Conservation (phyloP, 176 grass and related monocot species). For the Bothriochloa decipiens region DNA sequence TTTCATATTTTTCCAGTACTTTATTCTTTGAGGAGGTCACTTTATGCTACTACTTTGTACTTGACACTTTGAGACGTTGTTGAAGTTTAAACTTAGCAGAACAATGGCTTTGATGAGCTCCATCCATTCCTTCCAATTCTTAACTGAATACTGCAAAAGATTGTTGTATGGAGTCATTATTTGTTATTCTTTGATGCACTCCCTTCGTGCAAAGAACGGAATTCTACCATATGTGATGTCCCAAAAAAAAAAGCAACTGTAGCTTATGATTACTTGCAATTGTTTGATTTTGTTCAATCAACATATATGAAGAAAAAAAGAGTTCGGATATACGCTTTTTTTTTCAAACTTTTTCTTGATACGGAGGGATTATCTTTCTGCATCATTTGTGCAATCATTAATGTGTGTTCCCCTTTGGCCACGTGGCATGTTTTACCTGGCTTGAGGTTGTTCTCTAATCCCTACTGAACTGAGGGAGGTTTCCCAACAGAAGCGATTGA, state of each 20-base stretch:
- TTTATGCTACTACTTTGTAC: background rate
- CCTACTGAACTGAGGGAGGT: background rate
- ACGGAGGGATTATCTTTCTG: background rate
- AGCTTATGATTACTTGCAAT: background rate
- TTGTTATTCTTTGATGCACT: background rate
- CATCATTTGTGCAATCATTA: background rate
- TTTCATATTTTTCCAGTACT: background rate
- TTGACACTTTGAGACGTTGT: conserved; percentile 17
- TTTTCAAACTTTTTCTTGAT: background rate
- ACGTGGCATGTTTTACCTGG: background rate
- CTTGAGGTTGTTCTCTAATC: background rate
- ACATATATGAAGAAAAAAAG: background rate
- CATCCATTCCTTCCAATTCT: background rate
- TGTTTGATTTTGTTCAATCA: background rate
- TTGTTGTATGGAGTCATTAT: background rate
- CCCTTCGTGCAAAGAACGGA: background rate
- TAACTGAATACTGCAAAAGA: background rate
- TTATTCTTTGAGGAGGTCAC: background rate
- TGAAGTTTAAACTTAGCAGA: background rate
- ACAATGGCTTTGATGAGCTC: background rate
- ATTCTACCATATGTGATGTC: background rate
- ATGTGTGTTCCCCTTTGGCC: background rate
- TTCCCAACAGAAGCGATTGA: background rate
- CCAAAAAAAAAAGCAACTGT: background rate
- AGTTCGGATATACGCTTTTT: background rate